These are phyloP conservation scores for Lotus japonicus DNA, from an alignment of 306 rosid genomes.

Conservation along the genomic window DNA sequence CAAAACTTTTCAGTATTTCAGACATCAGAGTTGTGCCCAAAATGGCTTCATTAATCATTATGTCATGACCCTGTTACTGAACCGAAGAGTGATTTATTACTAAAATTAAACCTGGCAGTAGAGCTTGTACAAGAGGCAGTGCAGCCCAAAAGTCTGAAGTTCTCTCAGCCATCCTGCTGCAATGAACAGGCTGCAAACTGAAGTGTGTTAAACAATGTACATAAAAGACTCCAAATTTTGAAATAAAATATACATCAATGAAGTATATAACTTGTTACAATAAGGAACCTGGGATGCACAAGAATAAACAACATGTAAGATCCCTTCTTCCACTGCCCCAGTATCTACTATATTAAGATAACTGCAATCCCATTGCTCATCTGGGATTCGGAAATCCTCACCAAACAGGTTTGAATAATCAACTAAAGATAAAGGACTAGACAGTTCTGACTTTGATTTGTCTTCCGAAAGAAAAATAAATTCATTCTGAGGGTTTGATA, in stretches of 20 bases:
- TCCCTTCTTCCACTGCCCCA: conserved; percentile 87
- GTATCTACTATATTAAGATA: conserved; percentile 70
- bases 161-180: conserved; percentile 81
- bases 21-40: conserved; percentile 3
- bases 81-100: not conserved
- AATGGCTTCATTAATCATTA: conserved; percentile 1
- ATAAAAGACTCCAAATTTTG: conserved; percentile 16
- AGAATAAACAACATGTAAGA: conserved; percentile 80
- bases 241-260: not conserved
- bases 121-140: conserved; percentile 79
- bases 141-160: conserved; percentile 71
- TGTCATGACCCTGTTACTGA: not conserved
- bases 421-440: conserved; percentile 35
- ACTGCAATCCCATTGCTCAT: conserved; percentile 71
- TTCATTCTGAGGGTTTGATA: conserved; percentile 47
- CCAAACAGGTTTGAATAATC: conserved; percentile 85
- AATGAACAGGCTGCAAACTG: conserved; percentile 68
- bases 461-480: conserved; percentile 41
- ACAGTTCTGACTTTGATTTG: conserved; percentile 42
- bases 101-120: conserved; percentile 76
- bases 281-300: conserved; percentile 83
- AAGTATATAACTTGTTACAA: conserved; percentile 24
- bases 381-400: conserved; percentile 70
- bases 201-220: conserved; percentile 31
- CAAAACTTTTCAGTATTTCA: not conserved